Conservation (phyloP, 805 yeast genomes). For the Torulaspora indica region DNA sequence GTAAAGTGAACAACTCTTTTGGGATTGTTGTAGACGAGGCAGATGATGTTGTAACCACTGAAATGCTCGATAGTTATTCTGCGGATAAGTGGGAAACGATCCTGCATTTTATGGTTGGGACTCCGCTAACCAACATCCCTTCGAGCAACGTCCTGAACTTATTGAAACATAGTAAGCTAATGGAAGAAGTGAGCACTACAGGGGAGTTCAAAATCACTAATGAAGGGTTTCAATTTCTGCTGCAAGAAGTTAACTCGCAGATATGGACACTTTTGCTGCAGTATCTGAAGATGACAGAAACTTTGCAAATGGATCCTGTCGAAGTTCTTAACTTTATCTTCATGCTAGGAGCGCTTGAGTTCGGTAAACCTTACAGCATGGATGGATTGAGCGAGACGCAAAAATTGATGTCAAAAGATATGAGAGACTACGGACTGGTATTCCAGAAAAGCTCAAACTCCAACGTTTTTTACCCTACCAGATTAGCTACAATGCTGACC, state of each 20-base stretch:
- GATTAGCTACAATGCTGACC: constrained; percentile 83
- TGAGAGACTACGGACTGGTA: constrained; percentile 86
- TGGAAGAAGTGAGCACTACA: constrained; percentile 56
- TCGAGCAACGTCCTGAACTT: constrained; percentile 77
- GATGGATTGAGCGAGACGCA: constrained; percentile 74
- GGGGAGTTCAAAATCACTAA: constrained; percentile 68
- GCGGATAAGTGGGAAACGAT: constrained; percentile 90
- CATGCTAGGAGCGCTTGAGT: constrained; percentile 85
- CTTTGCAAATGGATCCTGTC: constrained; percentile 87
- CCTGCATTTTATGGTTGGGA: constrained; percentile 96
- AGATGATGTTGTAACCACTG: constrained; percentile 52
- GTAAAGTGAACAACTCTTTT: constrained; percentile 60
- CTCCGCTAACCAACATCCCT: constrained; percentile 64
- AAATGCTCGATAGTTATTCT: constrained; percentile 73
- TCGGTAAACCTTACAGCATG: constrained; percentile 80
- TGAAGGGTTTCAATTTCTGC: constrained; percentile 86
- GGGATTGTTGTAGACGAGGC: constrained; percentile 62
- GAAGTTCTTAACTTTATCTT: constrained; percentile 92
- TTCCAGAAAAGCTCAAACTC: constrained; percentile 59
- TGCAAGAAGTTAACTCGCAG: constrained; percentile 91
- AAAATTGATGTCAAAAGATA: constrained; percentile 77
- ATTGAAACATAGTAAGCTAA: constrained; percentile 73
- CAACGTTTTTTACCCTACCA: constrained; percentile 78
- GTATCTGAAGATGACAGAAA: constrained; percentile 79
- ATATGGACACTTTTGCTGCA: constrained; percentile 89